These are phyloP conservation scores for Fraxinus sp. DNA, from an alignment of 305 asterid genomes.

Conservation along the genomic window DNA sequence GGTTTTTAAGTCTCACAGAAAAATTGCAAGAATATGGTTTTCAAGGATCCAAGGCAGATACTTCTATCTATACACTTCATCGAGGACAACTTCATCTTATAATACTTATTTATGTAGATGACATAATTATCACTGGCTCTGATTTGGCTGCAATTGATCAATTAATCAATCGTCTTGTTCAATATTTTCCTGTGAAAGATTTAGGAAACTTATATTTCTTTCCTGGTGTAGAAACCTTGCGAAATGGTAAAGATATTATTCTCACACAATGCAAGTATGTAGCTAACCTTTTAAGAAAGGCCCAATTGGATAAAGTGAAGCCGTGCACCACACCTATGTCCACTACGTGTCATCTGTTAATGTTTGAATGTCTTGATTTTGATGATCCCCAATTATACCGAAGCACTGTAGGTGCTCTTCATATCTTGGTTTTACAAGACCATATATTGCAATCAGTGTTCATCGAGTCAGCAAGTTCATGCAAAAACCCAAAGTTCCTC, in stretches of 20 bases:
- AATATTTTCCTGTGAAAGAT: not conserved
- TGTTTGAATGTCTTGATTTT: not conserved
- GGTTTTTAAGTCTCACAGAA: too few relatives aligned
- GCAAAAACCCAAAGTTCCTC: not conserved
- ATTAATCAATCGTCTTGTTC: not conserved
- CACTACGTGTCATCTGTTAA: not conserved
- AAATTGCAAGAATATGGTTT: too few relatives aligned
- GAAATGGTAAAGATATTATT: not conserved
- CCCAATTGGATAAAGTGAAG: not conserved
- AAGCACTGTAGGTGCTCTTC: not conserved
- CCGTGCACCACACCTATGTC: not conserved
- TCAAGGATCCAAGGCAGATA: too few relatives aligned
- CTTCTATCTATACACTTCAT: too few relatives aligned
- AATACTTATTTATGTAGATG: not conserved
- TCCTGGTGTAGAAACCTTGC: not conserved
- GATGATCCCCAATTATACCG: not conserved
- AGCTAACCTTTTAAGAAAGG: not conserved
- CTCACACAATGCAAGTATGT: not conserved
- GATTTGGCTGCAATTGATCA: not conserved
- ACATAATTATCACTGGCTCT: not conserved
- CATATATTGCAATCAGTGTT: not conserved
- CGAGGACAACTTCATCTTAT: too few relatives aligned
- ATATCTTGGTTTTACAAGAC: not conserved
- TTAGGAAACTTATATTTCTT: not conserved
- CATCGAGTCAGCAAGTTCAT: not conserved